Percentiles rank a stretch among this genome's conserved stretches.
These are phyloP conservation scores for Lactarius deliciosus DNA, from an alignment of 768 basidiomycete genomes.

Conservation along the genomic window DNA sequence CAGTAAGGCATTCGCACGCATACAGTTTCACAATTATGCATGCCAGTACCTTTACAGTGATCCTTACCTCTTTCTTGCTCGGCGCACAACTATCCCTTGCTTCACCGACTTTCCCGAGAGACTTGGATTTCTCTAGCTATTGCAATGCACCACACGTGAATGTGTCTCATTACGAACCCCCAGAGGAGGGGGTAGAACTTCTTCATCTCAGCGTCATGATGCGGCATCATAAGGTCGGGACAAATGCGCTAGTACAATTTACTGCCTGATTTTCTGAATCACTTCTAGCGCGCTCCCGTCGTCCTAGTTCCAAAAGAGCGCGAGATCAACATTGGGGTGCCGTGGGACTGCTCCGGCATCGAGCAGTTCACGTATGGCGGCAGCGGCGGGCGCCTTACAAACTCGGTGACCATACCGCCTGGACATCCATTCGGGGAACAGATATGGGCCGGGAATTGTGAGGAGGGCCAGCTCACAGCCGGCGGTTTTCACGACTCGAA, in stretches of 20 bases:
- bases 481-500: conserved; percentile 44
- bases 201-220: neutral
- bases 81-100: neutral
- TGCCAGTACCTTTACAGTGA: neutral
- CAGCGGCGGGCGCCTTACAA: conserved; percentile 39
- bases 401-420: conserved; percentile 39
- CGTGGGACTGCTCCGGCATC: conserved; percentile 44
- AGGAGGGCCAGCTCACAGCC: conserved; percentile 46
- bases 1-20: neutral
- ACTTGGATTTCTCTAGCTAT: conserved; percentile 51
- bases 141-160: conserved; percentile 52
- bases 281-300: neutral
- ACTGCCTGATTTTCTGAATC: neutral
- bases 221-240: neutral
- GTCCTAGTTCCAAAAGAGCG: conserved; percentile 44
- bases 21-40: neutral
- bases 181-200: conserved; percentile 28
- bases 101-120: conserved; percentile 31
- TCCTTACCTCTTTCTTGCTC: conserved; percentile 4
- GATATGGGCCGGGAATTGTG: conserved; percentile 50
- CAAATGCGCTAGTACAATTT: neutral
- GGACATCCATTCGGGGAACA: conserved; percentile 44
- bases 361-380: conserved; percentile 40
- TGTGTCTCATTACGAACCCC: conserved; percentile 38
- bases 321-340: conserved; percentile 36